Base-by-base conservation (phyloP, 768 basidiomycete species). In the Rhizopogon salebrosus region DNA sequence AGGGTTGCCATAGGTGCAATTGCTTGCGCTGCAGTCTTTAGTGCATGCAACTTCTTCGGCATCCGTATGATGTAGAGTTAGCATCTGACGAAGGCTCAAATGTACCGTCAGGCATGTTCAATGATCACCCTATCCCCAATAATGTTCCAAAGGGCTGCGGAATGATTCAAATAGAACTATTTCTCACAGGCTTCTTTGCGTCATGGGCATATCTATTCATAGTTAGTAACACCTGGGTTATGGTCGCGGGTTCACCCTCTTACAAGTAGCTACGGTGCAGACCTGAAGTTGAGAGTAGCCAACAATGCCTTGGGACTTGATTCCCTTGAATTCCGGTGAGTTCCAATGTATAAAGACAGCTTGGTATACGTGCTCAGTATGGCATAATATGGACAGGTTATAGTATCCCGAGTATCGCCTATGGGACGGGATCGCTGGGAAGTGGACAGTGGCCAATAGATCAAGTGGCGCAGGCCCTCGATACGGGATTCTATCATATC, bases 371-470 rank as follows among this genome's bases (percentile, higher is more conserved):
- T 16, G 6, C 36, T 23, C 22, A 27, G 41, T 14, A 16, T 31
- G 31, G 11, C 31, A 13, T 13, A 34, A 23, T 42, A n/a, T 7
- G 22, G 14, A 23, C 49, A 83, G 80, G 80, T 5, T 65, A 72
- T 49, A 61, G 56, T 23, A 73, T 69, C 62, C 72, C 78, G 14
- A 65, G 74, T 54, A 72, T 88, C 41, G 84, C 75, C 54, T 84
- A 82, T 60, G 85, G 84, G 24, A 85, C 85, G 3, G 85, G 83
- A 80, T 79, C 72, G 36, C 56, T 82, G n/a, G 81, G 82, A 1
- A 79, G 79, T 37, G 84, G 83, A 0, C 75, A 79, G 54, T 69
- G 65, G 23, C 64, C 79, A 5, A 73, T 74, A 22, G 73, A 77
- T 61, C 75, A 78, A 57, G 80, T 87, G 26, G 80, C 80, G 57